Evolutionary conservation across 1,284 basidiomycete species (phyloP), one percentile per base, ranked within the genome.

Genomic region (Rugosomyces carneus): DNA sequence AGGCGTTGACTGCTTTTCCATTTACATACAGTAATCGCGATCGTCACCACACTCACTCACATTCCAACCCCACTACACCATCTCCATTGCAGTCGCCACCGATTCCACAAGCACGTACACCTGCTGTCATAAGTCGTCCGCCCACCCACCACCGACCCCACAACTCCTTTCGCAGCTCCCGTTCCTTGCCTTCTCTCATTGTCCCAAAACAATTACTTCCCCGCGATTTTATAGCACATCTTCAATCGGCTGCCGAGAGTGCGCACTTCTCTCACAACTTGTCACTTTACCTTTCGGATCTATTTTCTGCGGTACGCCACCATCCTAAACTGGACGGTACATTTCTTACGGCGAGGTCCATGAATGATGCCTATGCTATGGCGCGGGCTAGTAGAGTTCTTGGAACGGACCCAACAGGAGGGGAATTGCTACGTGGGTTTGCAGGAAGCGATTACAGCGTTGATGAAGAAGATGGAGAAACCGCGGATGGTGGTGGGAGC

Each of bases 231-330:
- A 61, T 78, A 38, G 57, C 62, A 46, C 56, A 64, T 45, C 61
- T 73, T 35, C 69, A 67, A 55, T 49, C 66, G 47, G 54, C 64
- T 36, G 58, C 66, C 57, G 40, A 63, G 49, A 57, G 67, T 58
- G 56, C 69, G 40, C 56, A 73, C 70, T 52, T 78, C 61, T 60
- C 72, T 0, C 67, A 75, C 0, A 61, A 64, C 1, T 69, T 89
- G 15, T 64, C 67, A n/a, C 65, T 81, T 15, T 89, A 89, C 58
- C 66, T 83, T 5, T 71, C 78, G 9, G 85, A 88, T 59, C 68
- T 89, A 23, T 80, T 90, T 52, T 74, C 81, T 24, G 43, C 87
- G 2, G 72, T 80, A 18, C 75, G 86, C 3, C 82, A 88, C 55
- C 79, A 85, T 57, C 76, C 78, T 1, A 71, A 76, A 44, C 65